phyloP scores from a whole-genome alignment of 805 yeast genomes.

The Saccharomycopsis amapae region DNA sequence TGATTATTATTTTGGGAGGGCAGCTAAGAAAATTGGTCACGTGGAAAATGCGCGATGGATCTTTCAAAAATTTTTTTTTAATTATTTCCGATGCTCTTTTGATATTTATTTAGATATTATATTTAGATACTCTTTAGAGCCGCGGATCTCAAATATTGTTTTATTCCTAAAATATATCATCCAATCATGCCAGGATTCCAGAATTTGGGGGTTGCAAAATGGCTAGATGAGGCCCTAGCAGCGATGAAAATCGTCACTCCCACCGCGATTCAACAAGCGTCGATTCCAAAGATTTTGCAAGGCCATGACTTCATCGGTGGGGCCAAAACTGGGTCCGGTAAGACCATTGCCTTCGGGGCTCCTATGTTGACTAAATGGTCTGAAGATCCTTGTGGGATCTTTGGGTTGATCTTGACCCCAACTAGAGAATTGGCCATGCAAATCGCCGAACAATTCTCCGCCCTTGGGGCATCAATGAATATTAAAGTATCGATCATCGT shows the following conservation, averaged over 20 bases:
- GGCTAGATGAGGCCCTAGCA: slow-evolving; percentile 75
- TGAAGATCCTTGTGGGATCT: slow-evolving; percentile 88
- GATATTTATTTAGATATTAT: too few species aligned
- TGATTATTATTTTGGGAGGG: too few species aligned
- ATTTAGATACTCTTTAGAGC: too few species aligned
- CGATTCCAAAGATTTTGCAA: slow-evolving; percentile 77
- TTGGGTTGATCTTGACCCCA: slow-evolving; percentile 84
- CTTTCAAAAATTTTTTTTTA: too few species aligned
- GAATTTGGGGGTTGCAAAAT: slow-evolving; percentile 68
- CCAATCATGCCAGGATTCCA: slow-evolving; percentile 41
- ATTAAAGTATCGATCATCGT: slow-evolving; percentile 76
- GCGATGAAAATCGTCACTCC: slow-evolving; percentile 83
- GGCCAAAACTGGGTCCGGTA: slow-evolving; percentile 97
- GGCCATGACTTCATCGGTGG: slow-evolving; percentile 97
- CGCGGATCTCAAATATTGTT: neutral
- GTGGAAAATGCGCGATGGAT: too few species aligned
- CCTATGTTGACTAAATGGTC: slow-evolving; percentile 96
- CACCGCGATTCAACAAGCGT: slow-evolving; percentile 77
- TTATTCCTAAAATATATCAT: neutral
- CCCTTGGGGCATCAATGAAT: slow-evolving; percentile 85
- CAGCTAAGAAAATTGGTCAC: too few species aligned
- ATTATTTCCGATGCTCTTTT: too few species aligned
- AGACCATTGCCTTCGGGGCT: slow-evolving; percentile 95
- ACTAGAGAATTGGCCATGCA: slow-evolving; percentile 92
- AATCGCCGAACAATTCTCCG: slow-evolving; percentile 93